Evolutionary conservation across 2,329 filamentous ascomycete genomes (phyloP).

Genomic region (Colletotrichum higginsianum): DNA sequence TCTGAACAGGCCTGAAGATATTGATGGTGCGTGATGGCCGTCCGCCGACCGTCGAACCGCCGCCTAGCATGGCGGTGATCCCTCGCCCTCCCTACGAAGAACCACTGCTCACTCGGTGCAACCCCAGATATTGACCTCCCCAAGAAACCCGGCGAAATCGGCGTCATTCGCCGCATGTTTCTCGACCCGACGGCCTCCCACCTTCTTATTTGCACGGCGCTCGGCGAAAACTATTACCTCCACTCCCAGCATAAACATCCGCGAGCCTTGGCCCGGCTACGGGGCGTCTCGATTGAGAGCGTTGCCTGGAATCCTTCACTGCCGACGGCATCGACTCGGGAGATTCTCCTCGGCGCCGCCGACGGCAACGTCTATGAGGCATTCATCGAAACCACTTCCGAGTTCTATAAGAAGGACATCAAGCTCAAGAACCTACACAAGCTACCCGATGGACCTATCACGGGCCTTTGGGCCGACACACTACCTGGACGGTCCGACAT

Average conservation of each 20-base stretch:
- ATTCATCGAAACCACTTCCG: constrained; percentile 93
- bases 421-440: constrained; percentile 88
- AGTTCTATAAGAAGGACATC: constrained; percentile 96
- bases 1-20: constrained; percentile 92
- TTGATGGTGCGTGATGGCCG: constrained; percentile 76
- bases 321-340: constrained; percentile 92
- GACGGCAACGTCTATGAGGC: constrained; percentile 96
- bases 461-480: constrained; percentile 87
- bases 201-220: constrained; percentile 89
- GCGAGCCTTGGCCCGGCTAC: constrained; percentile 84
- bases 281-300: constrained; percentile 89
- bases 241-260: constrained; percentile 94
- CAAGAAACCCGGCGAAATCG: constrained; percentile 91
- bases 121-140: constrained; percentile 91
- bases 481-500: constrained; percentile 78
- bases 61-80: background rate
- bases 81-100: constrained; percentile 21
- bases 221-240: constrained; percentile 97
- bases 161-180: constrained; percentile 95
- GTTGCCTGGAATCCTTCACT: constrained; percentile 95
- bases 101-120: constrained; percentile 30
- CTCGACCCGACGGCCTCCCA: constrained; percentile 97
- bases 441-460: constrained; percentile 85
- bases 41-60: constrained; percentile 19
- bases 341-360: constrained; percentile 92